phyloP scores from a whole-genome alignment of 495 filamentous ascomycete species.

The Hypoxylon fragiforme region DNA sequence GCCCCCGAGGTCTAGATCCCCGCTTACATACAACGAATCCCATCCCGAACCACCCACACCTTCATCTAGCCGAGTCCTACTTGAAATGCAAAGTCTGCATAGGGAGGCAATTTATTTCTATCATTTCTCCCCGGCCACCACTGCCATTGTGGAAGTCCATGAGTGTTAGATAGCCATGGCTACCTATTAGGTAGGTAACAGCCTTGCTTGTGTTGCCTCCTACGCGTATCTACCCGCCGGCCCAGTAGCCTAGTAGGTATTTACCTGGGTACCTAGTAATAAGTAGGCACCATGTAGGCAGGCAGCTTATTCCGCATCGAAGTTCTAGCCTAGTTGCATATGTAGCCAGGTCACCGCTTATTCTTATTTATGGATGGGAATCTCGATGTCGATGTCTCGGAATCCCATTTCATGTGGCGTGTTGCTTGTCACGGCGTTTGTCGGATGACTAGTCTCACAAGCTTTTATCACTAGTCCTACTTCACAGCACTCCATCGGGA shows the following conservation, averaged over 20 bases:
- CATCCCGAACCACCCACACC: constrained; percentile 12
- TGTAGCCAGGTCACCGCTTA: constrained; percentile 7
- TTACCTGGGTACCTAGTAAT: no score
- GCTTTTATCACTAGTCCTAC: neutral
- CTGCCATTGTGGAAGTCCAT: constrained; percentile 21
- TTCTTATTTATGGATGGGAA: constrained; percentile 2
- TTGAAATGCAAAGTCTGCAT: constrained; percentile 11
- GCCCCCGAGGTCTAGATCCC: constrained; percentile 25
- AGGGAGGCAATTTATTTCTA: constrained; percentile 17
- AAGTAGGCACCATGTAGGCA: neutral
- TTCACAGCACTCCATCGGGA: neutral
- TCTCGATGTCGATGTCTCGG: constrained; percentile 4
- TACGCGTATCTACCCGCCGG: constrained; percentile 7
- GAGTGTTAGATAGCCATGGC: constrained; percentile 3
- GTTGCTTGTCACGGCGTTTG: neutral
- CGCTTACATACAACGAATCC: constrained; percentile 19
- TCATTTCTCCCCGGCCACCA: constrained; percentile 4
- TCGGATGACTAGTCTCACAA: constrained; percentile 7
- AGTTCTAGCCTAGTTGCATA: constrained; percentile 18
- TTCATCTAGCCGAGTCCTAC: constrained; percentile 19
- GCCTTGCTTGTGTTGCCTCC: constrained; percentile 6
- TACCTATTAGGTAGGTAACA: neutral
- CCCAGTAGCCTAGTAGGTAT: no score
- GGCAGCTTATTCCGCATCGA: constrained; percentile 4
- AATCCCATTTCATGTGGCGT: constrained; percentile 2